Conservation (phyloP, 1,284 basidiomycete species). For the Malassezia brasiliensis region DNA sequence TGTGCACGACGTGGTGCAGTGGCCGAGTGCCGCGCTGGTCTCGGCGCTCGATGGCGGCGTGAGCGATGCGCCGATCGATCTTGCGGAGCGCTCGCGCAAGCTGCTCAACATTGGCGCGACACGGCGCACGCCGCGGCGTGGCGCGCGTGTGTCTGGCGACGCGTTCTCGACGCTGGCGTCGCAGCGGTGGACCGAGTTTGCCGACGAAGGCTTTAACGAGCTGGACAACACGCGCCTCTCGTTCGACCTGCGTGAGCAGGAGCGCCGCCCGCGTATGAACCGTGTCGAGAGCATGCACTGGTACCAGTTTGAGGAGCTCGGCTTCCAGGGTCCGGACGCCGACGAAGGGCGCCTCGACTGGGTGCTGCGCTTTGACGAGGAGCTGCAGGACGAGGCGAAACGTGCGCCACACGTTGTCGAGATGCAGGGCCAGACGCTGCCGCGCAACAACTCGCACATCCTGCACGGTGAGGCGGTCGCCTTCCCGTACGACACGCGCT, state of each 20-base stretch:
- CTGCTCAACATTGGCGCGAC: slow-evolving; percentile 26
- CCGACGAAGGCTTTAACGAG: slow-evolving; percentile 33
- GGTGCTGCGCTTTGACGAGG: slow-evolving; percentile 39
- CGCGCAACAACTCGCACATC: slow-evolving; percentile 1
- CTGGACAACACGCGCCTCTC: slow-evolving; percentile 38
- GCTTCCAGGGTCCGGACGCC: slow-evolving; percentile 24
- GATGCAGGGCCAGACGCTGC: slow-evolving; percentile 18
- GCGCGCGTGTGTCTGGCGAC: neutral
- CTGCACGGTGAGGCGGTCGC: slow-evolving; percentile 25
- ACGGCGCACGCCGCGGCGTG: neutral
- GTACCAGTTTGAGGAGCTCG: slow-evolving; percentile 34
- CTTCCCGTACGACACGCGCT: slow-evolving; percentile 38
- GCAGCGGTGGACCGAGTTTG: slow-evolving; percentile 41
- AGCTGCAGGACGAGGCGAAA: slow-evolving; percentile 30
- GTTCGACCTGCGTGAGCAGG: slow-evolving; percentile 41
- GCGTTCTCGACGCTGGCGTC: slow-evolving; percentile 21
- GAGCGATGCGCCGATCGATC: slow-evolving; percentile 27
- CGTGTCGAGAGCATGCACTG: slow-evolving; percentile 33
- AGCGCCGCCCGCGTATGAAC: slow-evolving; percentile 23
- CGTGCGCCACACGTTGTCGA: slow-evolving; percentile 26
- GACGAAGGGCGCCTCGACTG: slow-evolving; percentile 22
- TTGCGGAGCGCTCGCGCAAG: slow-evolving; percentile 40
- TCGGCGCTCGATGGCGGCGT: slow-evolving; percentile 8
- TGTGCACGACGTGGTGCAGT: slow-evolving; percentile 30
- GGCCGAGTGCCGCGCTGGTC: slow-evolving; percentile 3